A percentile compares a stretch with the other conserved stretches of the same genome.
Evolutionary conservation across 2,329 filamentous ascomycete genomes (phyloP).

Genomic region (Penicillium sp.): DNA sequence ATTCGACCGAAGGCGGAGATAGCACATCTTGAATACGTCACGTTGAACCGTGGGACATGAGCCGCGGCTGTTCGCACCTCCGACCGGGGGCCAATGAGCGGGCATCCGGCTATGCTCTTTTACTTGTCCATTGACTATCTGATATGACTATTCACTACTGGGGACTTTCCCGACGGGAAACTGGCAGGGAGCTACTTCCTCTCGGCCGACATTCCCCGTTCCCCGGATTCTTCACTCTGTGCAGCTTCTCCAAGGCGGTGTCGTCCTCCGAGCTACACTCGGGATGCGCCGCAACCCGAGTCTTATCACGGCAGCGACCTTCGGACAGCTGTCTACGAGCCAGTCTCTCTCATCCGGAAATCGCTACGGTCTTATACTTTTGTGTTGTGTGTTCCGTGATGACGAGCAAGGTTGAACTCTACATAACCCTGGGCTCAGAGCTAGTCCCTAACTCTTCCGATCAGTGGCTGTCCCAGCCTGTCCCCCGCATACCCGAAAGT

Average conservation of each 20-base stretch:
- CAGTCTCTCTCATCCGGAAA: constrained; percentile 8
- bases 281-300: constrained; percentile 23
- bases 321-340: constrained; percentile 2
- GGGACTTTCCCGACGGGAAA: constrained; percentile 25
- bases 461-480: background rate
- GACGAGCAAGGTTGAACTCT: constrained; percentile 10
- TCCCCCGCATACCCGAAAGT: constrained; percentile 7
- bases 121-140: background rate
- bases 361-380: constrained; percentile 14
- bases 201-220: constrained; percentile 25
- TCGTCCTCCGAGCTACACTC: constrained; percentile 3
- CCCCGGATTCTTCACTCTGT: constrained; percentile 4
- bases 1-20: constrained; percentile 22
- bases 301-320: constrained; percentile 6
- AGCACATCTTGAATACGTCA: constrained; percentile 20
- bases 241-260: constrained; percentile 1
- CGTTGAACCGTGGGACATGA: constrained; percentile 3
- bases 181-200: constrained; percentile 7
- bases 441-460: constrained; percentile 14
- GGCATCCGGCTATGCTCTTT: constrained; percentile 3
- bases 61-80: constrained; percentile 20
- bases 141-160: background rate
- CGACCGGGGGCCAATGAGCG: constrained; percentile 8
- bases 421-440: no score
- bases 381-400: background rate